These are phyloP conservation scores for Kregervanrija fluxuum DNA, from an alignment of 805 yeast species.

Conservation along the genomic window DNA sequence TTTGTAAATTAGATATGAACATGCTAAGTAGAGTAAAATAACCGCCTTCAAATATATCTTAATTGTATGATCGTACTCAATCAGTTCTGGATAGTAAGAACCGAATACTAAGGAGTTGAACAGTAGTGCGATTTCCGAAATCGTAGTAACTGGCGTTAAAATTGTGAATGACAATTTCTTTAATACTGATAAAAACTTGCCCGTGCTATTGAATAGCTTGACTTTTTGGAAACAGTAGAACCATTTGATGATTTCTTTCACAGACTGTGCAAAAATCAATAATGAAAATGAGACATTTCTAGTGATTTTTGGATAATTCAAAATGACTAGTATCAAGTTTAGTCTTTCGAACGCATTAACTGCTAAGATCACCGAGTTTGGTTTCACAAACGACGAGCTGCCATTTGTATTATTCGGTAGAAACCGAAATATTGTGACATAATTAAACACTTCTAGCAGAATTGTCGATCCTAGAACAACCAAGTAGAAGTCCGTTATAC, in stretches of 20 bases:
- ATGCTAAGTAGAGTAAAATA: conserved; percentile 15
- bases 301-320: conserved; percentile 22
- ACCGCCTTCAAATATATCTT: conserved; percentile 7
- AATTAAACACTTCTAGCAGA: conserved; percentile 16
- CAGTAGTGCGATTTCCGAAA: conserved; percentile 16
- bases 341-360: conserved; percentile 9
- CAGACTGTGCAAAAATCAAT: conserved; percentile 17
- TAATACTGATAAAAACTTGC: conserved; percentile 11
- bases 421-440: conserved; percentile 12
- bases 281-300: conserved; percentile 17
- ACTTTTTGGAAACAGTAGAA: conserved; percentile 22
- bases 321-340: conserved; percentile 12
- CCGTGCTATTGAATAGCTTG: conserved; percentile 17
- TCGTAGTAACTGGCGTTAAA: conserved; percentile 15
- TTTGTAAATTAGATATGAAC: conserved; percentile 19
- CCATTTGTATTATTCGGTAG: conserved; percentile 8
- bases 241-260: conserved; percentile 19
- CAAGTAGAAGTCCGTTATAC: conserved; percentile 57
- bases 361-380: conserved; percentile 9
- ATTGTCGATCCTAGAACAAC: conserved; percentile 10
- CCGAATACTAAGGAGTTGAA: conserved; percentile 15
- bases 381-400: conserved; percentile 9
- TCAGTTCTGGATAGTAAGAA: conserved; percentile 12
- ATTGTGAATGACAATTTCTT: conserved; percentile 13
- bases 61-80: conserved; percentile 11